Conservation (phyloP, 331 rosid genomes). For the Pyracantha coccinea region DNA sequence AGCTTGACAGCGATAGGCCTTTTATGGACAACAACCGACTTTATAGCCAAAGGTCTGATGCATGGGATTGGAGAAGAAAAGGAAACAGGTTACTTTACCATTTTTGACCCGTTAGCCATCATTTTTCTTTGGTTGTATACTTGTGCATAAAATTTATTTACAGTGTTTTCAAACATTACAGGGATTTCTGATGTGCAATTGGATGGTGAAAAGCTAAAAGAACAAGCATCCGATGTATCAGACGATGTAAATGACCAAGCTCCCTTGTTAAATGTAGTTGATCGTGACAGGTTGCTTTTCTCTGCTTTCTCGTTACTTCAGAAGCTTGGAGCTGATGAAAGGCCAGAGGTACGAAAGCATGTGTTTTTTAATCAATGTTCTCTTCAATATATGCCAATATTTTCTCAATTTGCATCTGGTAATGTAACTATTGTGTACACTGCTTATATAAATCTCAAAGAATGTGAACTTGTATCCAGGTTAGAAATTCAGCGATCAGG, state of each 20-base stretch:
- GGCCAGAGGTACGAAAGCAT: constrained; percentile 71
- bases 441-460: background rate
- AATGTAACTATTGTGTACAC: background rate
- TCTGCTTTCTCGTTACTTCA: constrained; percentile 86
- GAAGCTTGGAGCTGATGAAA: constrained; percentile 93
- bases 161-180: constrained; percentile 15
- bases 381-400: background rate
- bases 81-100: constrained; percentile 47
- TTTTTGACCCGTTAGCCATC: constrained; percentile 14
- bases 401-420: background rate
- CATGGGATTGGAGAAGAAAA: constrained; percentile 41
- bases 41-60: constrained; percentile 76
- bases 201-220: constrained; percentile 34
- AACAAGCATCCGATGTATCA: constrained; percentile 21
- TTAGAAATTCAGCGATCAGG: constrained; percentile 89
- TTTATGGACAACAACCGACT: constrained; percentile 92
- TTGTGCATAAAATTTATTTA: background rate
- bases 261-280: constrained; percentile 39
- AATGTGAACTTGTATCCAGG: constrained; percentile 38
- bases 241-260: constrained; percentile 28
- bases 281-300: constrained; percentile 60
- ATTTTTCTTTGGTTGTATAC: background rate
- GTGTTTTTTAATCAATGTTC: background rate
- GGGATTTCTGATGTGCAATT: constrained; percentile 28
- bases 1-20: constrained; percentile 94